Evolutionary conservation across 2,329 filamentous ascomycete species (phyloP), one percentile per base, ranked within the genome.

Genomic region (Neurospora crassa): DNA sequence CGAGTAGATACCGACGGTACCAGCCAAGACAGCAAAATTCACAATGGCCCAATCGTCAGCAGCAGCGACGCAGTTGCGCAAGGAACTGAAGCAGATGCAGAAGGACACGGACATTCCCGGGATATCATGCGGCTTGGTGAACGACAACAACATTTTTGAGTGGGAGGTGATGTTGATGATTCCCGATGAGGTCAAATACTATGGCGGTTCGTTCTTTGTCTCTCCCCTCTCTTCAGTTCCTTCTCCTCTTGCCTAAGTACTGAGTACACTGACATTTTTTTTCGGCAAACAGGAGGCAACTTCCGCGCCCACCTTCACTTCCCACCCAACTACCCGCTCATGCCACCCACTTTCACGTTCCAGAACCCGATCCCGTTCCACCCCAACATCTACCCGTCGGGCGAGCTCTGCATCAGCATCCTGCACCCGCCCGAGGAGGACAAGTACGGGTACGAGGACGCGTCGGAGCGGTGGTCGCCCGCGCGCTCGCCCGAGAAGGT

Each of bases 111-210:
- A 97, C 81, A 91, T 98, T 67, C 93, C 93, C 0, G 96, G 95
- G 70, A 97, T 98, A 78, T 97, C 94, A 73, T 97, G 93, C 77
- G 96, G 96, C 0, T 84, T 99, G 63, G 90, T 94, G 69, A 90
- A 91, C 77, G 92, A 92, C 80, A 91, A 84, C 82, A 97, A 97
- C 79, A 90, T 98, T 11, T 97, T 97, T 76, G 92, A 97, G 84
- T 99, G 96, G 96, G 94, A 98, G 81, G 94, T 98, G 24, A 97
- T 97, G 92, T 89, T 99, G 73, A 98, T 99, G 95, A 95, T 98
- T 75, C 93, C 89, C 74, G 94, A 97, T 77, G 94, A 97, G 79
- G 94, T 92, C 82, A 95, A 94, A 82, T 92, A 92, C 81, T 97
- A 97, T 77, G 94, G 94, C 77, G 94, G 94, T 95, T 83, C 72